These are phyloP conservation scores for Leccinum broughii DNA, from an alignment of 768 basidiomycete species.

Conservation along the genomic window DNA sequence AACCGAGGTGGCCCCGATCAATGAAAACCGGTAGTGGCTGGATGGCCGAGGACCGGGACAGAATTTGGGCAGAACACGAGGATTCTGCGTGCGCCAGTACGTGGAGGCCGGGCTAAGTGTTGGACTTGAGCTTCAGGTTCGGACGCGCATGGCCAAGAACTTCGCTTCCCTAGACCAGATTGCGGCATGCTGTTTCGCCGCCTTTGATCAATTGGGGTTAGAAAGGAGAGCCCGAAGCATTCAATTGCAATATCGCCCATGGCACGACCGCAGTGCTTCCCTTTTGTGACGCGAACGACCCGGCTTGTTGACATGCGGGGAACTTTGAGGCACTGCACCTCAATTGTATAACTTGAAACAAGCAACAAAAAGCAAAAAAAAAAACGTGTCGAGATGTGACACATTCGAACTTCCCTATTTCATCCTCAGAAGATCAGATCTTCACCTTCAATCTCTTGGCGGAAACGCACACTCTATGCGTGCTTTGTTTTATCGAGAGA, in stretches of 20 bases:
- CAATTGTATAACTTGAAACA: neutral
- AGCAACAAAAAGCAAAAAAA: neutral
- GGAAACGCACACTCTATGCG: no score
- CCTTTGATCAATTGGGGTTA: neutral
- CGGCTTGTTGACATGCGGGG: neutral
- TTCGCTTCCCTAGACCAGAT: neutral
- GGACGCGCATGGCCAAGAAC: neutral
- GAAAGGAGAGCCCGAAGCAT: neutral
- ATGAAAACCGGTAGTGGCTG: neutral
- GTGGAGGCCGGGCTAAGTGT: neutral
- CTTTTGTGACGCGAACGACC: neutral
- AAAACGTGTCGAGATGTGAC: neutral
- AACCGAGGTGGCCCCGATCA: neutral
- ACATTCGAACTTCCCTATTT: no score
- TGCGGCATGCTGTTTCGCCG: neutral
- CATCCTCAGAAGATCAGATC: no score
- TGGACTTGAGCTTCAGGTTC: neutral
- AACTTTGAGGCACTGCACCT: neutral
- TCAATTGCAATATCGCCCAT: no score
- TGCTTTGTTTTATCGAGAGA: no score
- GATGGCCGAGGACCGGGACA: neutral
- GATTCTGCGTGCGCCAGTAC: neutral
- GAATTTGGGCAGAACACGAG: neutral
- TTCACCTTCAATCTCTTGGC: neutral
- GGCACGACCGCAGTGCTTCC: neutral